phyloP scores from a whole-genome alignment of 495 filamentous ascomycete species.

The Immersiella caudata region DNA sequence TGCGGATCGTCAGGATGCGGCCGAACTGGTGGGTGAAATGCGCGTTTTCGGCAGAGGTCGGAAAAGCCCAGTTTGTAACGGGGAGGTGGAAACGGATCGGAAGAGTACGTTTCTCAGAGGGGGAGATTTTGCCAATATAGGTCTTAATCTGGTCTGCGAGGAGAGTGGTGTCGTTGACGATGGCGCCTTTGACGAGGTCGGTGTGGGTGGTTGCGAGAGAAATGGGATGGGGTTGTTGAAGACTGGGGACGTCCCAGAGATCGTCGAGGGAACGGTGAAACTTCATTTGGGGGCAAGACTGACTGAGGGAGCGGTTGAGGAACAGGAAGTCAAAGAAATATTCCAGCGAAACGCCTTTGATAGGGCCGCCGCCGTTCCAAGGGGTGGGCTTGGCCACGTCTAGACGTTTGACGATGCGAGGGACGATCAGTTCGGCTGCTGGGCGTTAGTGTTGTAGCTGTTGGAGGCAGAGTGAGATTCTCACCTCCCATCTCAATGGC shows the following conservation, averaged over 20 bases:
- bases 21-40: conserved; percentile 37
- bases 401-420: conserved; percentile 31
- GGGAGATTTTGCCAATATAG: conserved; percentile 24
- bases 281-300: conserved; percentile 41
- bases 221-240: conserved; percentile 22
- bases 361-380: conserved; percentile 20
- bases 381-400: conserved; percentile 19
- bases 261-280: conserved; percentile 35
- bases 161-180: conserved; percentile 25
- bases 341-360: conserved; percentile 29
- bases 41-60: conserved; percentile 31
- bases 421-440: conserved; percentile 37
- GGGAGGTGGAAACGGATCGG: conserved; percentile 33
- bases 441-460: background rate
- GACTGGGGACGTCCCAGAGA: conserved; percentile 31
- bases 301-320: conserved; percentile 34
- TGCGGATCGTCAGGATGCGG: conserved; percentile 32
- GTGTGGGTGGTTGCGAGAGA: conserved; percentile 14
- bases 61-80: conserved; percentile 41
- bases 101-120: conserved; percentile 15
- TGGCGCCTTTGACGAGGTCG: conserved; percentile 18
- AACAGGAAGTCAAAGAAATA: conserved; percentile 42
- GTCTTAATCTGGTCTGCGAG: conserved; percentile 25
- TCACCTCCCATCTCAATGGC: conserved; percentile 44
- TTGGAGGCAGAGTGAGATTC: conserved; percentile 1